Evolutionary conservation across 495 filamentous ascomycete species (phyloP), one percentile per base, ranked within the genome.

Genomic region (Aspergillus wentii): DNA sequence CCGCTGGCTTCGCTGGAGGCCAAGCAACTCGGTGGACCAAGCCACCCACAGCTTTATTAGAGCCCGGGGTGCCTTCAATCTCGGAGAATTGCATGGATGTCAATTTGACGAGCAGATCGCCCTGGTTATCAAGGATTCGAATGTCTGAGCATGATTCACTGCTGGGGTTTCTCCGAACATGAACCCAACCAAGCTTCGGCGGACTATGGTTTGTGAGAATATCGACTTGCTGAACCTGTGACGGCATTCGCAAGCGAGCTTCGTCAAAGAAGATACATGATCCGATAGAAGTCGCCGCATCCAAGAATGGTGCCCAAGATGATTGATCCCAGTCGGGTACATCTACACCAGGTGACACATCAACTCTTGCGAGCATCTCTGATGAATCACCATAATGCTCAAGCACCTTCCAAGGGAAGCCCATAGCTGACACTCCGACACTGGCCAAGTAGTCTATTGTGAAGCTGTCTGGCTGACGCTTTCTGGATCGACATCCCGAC

Each of bases 251-350:
- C 8, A 72, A 56, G 7, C 42, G 33, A 8, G 69, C 62, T 9
- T 50, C 35, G 15, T 58, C 41, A 41, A 44, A 62, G 46, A 71
- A 71, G 16, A 72, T 39, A 13, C 62, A 62, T 1, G 66, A 72
- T 23, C 61, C 65, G 13, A 72, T 46, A 0, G 69, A 72, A 3
- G 64, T 70, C 6, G 68, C 68, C 8, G 68, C 53, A 52, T 72
- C 66, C 17, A 71, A 38, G 8, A 69, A 52, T 0, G 66, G 52
- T 7, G 69, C n/a, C n/a, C n/a, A n/a, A n/a, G n/a, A n/a, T n/a
- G n/a, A n/a, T n/a, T n/a, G n/a, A n/a, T n/a, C n/a, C n/a, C n/a
- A n/a, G 17, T 19, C 2, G 10, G 5, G 5, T 1, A 8, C 4
- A 3, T n/a, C 8, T n/a, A n/a, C n/a, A n/a, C n/a, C n/a, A 9